Conservation (phyloP, 768 basidiomycete genomes). For the Lactarius psammicola region DNA sequence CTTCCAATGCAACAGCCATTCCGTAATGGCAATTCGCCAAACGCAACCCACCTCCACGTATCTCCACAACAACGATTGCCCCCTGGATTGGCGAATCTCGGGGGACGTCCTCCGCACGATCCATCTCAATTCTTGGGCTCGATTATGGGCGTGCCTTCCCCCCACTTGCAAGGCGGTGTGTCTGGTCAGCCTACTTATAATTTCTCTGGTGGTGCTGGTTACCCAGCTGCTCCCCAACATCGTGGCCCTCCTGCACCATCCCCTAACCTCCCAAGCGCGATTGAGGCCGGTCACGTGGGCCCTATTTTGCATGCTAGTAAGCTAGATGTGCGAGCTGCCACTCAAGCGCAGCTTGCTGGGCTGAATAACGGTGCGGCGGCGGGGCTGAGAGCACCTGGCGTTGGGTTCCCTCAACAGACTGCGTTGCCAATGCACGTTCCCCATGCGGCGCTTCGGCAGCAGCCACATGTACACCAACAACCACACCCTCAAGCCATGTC, state of each 20-base stretch:
- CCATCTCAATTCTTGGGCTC: conserved; percentile 56
- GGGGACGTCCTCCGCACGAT: conserved; percentile 79
- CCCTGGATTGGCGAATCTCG: conserved; percentile 78
- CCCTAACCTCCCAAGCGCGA: conserved; percentile 46
- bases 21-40: conserved; percentile 70
- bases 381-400: conserved; percentile 47
- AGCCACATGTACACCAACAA: conserved; percentile 49
- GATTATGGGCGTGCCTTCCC: conserved; percentile 40
- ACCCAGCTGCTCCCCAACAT: conserved; percentile 40
- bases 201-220: conserved; percentile 31
- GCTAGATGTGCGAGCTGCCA: conserved; percentile 53
- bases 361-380: conserved; percentile 46
- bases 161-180: conserved; percentile 23
- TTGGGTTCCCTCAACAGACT: conserved; percentile 51
- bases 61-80: conserved; percentile 62
- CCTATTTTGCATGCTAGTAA: conserved; percentile 53
- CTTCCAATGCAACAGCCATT: conserved; percentile 57
- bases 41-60: conserved; percentile 47
- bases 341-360: conserved; percentile 48
- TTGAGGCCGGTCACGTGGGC: conserved; percentile 49
- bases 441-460: conserved; percentile 49
- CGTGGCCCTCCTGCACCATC: conserved; percentile 50
- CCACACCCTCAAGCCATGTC: conserved; percentile 57
- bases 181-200: conserved; percentile 41
- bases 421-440: conserved; percentile 38